These are phyloP conservation scores for Aspergillus fumigatus DNA, from an alignment of 2,329 filamentous ascomycete species.

Conservation along the genomic window DNA sequence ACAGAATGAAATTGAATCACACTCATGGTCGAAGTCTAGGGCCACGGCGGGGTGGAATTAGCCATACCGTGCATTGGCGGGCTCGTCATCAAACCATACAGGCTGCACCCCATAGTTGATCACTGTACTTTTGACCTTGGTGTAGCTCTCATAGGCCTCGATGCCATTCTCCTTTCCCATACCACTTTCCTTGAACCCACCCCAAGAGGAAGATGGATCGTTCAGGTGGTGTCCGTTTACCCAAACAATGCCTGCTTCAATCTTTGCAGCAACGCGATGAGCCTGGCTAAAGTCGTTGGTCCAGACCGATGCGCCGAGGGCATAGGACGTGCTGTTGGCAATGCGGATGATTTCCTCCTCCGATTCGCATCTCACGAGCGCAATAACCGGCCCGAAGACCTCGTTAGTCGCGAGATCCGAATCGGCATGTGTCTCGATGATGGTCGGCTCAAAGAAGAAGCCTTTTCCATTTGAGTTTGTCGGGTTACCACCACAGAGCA, in stretches of 20 bases:
- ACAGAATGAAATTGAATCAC: no score
- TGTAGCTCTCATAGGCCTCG: slow-evolving; percentile 58
- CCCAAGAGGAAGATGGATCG: slow-evolving; percentile 68
- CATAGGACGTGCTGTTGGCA: slow-evolving; percentile 50
- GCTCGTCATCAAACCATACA: slow-evolving; percentile 64
- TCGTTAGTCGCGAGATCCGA: slow-evolving; percentile 35
- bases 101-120: slow-evolving; percentile 62
- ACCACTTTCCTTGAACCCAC: slow-evolving; percentile 60
- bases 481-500: slow-evolving; percentile 47
- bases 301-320: slow-evolving; percentile 49
- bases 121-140: slow-evolving; percentile 39
- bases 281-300: slow-evolving; percentile 47
- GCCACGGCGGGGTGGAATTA: slow-evolving; percentile 25
- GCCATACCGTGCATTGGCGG: slow-evolving; percentile 57
- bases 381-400: slow-evolving; percentile 51
- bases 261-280: slow-evolving; percentile 43
- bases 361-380: slow-evolving; percentile 43
- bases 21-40: no score
- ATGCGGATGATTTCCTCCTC: slow-evolving; percentile 46
- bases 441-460: slow-evolving; percentile 48
- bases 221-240: slow-evolving; percentile 62
- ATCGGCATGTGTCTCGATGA: slow-evolving; percentile 26
- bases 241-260: slow-evolving; percentile 48
- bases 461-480: slow-evolving; percentile 47
- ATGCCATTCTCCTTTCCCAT: slow-evolving; percentile 70